A percentile compares a stretch with the other conserved stretches of the same genome.
phyloP scores from a whole-genome alignment of 1,139 yeast genomes.

The Diutina mesorugosa region DNA sequence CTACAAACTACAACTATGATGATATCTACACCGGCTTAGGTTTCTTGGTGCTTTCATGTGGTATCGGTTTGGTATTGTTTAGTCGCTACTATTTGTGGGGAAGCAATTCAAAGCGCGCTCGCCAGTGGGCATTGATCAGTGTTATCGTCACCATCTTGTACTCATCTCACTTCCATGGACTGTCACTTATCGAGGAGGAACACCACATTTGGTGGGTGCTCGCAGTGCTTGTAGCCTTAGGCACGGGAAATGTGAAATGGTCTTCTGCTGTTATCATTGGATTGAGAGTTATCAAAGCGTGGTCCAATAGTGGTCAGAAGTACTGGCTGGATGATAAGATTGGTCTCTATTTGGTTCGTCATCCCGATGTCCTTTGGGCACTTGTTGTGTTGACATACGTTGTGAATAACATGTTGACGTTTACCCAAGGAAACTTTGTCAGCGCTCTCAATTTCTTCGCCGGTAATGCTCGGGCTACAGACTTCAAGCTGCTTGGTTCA shows the following conservation, averaged over 20 bases:
- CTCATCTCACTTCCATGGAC: constrained; percentile 63
- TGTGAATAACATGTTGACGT: constrained; percentile 11
- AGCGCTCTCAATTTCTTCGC: background rate
- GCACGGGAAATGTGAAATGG: background rate
- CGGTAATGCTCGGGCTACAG: constrained; percentile 2
- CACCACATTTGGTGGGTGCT: constrained; percentile 95
- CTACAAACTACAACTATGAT: background rate
- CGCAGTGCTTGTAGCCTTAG: constrained; percentile 15
- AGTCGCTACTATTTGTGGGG: background rate
- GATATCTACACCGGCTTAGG: background rate
- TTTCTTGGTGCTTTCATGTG: background rate
- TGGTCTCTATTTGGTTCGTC: constrained; percentile 29
- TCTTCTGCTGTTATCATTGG: constrained; percentile 20
- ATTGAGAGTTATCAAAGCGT: constrained; percentile 58
- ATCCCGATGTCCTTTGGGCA: constrained; percentile 33
- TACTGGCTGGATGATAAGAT: constrained; percentile 12
- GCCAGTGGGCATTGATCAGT: background rate
- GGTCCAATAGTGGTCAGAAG: constrained; percentile 91
- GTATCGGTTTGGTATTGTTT: background rate
- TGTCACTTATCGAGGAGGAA: constrained; percentile 93
- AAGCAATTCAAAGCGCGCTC: background rate
- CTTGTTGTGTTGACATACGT: constrained; percentile 30
- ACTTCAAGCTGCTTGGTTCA: constrained; percentile 12
- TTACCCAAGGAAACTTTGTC: constrained; percentile 14
- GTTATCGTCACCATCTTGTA: constrained; percentile 16